Base-by-base conservation (phyloP, 2,329 filamentous ascomycete genomes). In the Trichoderma atrobrunneum region DNA sequence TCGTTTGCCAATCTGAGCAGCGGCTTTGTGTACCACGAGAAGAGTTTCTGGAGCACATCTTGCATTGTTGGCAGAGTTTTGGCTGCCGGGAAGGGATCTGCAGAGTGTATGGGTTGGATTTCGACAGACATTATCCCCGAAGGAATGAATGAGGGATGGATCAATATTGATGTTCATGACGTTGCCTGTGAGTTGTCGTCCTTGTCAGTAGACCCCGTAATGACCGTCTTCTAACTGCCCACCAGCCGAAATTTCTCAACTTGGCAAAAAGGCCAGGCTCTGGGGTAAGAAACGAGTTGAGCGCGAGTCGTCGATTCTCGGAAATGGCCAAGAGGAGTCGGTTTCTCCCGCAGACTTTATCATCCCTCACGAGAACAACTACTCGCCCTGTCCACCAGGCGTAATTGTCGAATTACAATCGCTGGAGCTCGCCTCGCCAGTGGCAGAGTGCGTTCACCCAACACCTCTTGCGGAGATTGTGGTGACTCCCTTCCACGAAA, bases 101-200 rank as follows among this genome's bases (percentile, higher is more conserved):
- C 86, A 0, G 90, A 92, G 77, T 90, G 90, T 77, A 89, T 92
- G 88, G 90, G 90, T 66, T 91, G 90, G 90, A 84, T 92, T 68
- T 90, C 89, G 12, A 90, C 87, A 34, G 87, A 89, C 68, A 84
- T 91, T 21, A 76, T 85, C 2, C 89, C 89, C 0, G 78, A 82
- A 14, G 86, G 84, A 0, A 76, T 86, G 18, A 81, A 80, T 7
- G 86, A 89, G 61, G 88, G 88, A 11, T 91, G 89, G 88, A 79
- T 90, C 21, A 86, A 88, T 71, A 84, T 91, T 61, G 85, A 88
- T 26, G 85, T 86, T 16, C 85, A 88, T 66, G 83, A 87, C 66
- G 82, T 88, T 30, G 79, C 82, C 54, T 87, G 87, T 87, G 81
- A 81, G 84, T 76, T 57, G 64, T 6, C 36, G 48, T 57, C 21